These are phyloP conservation scores for Andrographis paniculata DNA, from an alignment of 305 asterid genomes.

Conservation along the genomic window DNA sequence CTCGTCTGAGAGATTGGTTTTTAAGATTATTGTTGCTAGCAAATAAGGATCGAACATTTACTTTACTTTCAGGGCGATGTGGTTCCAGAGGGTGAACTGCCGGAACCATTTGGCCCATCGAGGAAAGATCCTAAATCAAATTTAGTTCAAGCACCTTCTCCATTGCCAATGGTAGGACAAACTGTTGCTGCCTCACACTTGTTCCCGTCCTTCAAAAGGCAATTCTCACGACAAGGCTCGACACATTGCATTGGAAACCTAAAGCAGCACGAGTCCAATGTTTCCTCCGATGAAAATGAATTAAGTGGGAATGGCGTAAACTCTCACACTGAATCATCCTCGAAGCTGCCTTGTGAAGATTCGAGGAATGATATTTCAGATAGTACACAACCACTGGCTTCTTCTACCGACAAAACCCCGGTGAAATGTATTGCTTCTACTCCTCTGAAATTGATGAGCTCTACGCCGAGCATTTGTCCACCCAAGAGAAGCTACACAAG, in stretches of 20 bases:
- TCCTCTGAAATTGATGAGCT: slow-evolving; percentile 46
- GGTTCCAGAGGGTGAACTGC: slow-evolving; percentile 61
- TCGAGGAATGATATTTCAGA: too few relatives aligned
- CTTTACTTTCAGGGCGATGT: slow-evolving; percentile 55
- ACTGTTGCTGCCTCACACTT: slow-evolving; percentile 38
- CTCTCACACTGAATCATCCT: too few relatives aligned
- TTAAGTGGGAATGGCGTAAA: slow-evolving; percentile 14
- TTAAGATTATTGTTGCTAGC: not conserved
- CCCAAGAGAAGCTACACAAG: slow-evolving; percentile 63
- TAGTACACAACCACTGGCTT: slow-evolving; percentile 18
- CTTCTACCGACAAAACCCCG: slow-evolving; percentile 66
- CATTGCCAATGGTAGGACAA: slow-evolving; percentile 19
- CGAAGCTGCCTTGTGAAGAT: too few relatives aligned
- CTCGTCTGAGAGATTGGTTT: not conserved
- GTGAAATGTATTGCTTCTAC: slow-evolving; percentile 34
- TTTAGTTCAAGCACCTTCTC: slow-evolving; percentile 12
- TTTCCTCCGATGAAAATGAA: slow-evolving; percentile 16
- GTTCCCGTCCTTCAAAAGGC: slow-evolving; percentile 43
- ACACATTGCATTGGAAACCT: slow-evolving; percentile 9
- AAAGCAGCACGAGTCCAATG: too few relatives aligned
- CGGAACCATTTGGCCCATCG: slow-evolving; percentile 41
- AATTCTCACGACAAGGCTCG: slow-evolving; percentile 32
- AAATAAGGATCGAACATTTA: not conserved
- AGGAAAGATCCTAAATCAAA: slow-evolving; percentile 21
- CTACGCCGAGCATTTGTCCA: slow-evolving; percentile 50